Percentiles rank a stretch among this genome's conserved stretches.
Evolutionary conservation across 192 early-diverging fungal genomes (phyloP).

Genomic region (Funneliformis geosporum): DNA sequence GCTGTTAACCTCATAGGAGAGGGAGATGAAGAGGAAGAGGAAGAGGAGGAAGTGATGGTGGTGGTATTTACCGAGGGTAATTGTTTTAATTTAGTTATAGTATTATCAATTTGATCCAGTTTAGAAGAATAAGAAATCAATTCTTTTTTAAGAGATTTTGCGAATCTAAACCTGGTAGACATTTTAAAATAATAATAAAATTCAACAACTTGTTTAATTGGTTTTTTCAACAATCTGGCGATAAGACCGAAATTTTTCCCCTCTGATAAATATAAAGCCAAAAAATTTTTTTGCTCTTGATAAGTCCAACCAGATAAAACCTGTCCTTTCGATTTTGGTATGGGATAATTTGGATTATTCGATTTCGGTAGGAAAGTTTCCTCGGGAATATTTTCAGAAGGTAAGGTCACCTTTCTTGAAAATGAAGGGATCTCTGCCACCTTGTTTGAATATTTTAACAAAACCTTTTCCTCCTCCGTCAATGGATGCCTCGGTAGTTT

Average conservation of each 20-base stretch:
- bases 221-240: not conserved
- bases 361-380: too few species aligned
- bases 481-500: too few species aligned
- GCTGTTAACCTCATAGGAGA: too few species aligned
- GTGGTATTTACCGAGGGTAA: too few species aligned
- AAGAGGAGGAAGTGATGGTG: too few species aligned
- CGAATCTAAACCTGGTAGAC: not conserved
- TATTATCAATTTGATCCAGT: too few species aligned
- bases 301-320: not conserved
- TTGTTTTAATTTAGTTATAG: too few species aligned
- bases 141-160: not conserved
- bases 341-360: slow-evolving; percentile 5
- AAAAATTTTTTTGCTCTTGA: not conserved
- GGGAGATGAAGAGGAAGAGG: too few species aligned
- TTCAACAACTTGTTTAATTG: not conserved
- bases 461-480: not conserved
- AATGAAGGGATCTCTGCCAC: too few species aligned
- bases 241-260: not conserved
- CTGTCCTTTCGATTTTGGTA: not conserved
- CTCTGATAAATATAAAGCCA: not conserved
- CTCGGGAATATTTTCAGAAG: too few species aligned
- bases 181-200: slow-evolving; percentile 10
- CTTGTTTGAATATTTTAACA: not conserved
- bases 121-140: too few species aligned
- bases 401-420: too few species aligned